Base-by-base conservation (phyloP, 306 rosid species). In the Rosa lucieae region DNA sequence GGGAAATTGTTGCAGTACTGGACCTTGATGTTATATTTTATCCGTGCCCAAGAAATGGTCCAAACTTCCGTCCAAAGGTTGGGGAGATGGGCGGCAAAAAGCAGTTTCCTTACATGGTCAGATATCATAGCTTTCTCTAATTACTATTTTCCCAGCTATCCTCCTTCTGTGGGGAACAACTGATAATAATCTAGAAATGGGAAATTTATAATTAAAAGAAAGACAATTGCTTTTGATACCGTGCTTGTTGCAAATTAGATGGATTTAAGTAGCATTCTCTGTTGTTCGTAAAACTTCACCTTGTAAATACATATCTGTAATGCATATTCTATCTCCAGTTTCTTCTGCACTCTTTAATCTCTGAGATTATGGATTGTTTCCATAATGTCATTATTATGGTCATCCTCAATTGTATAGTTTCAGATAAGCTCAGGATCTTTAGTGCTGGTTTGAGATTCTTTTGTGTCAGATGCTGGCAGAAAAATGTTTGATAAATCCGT, bases 21-120 rank as follows among this genome's bases (percentile, higher is more conserved):
- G 99, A 96, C 84, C 86, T 96, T 29, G 99, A 96, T 87, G 93
- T 96, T 85, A 78, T 96, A 69, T 93, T 77, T 85, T 96, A 96
- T 89, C 99, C 99, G 32, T 96, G 98, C 79, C 99, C 98, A 42
- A 87, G 84, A 85, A 93, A 93, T 59, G 88, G 99, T 67, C 98
- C 97, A 59, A 95, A 91, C 81, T 96, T 93, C 47, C 97, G 97
- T 70, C 82, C 93, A 51, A 96, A 93, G 89, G 99, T 89, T 85
- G 78, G 74, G 82, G 85, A 89, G 88, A 78, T 93, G 89, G 99
- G 99, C 14, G 99, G 98, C 72, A 96, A 96, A 79, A 88, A 87
- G 84, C 99, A 87, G 84, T 96, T 93, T 73, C 99, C 99, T 62
- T 96, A 90, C 87, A 90, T 96, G 99, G 99, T 96, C 81, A 85